These are phyloP conservation scores for Trichoderma sp. DNA, from an alignment of 2,329 filamentous ascomycete species.

Conservation along the genomic window DNA sequence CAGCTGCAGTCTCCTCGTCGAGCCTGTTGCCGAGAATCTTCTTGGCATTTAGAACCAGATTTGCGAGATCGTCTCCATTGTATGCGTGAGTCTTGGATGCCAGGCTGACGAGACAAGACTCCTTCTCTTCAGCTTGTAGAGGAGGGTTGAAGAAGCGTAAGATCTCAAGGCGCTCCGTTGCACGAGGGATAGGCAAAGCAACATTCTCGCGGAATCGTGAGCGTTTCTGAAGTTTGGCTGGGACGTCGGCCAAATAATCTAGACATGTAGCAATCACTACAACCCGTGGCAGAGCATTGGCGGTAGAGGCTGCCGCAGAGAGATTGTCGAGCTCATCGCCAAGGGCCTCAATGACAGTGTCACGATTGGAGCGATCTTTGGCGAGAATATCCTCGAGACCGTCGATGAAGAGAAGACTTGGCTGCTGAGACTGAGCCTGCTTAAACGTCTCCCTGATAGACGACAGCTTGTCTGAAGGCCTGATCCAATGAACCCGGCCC, in stretches of 20 bases:
- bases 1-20: conserved; percentile 21
- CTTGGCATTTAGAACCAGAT: conserved; percentile 48
- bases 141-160: conserved; percentile 56
- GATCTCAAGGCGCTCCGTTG: conserved; percentile 68
- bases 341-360: conserved; percentile 50
- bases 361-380: conserved; percentile 52
- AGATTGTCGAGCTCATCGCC: conserved; percentile 56
- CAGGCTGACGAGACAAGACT: conserved; percentile 56
- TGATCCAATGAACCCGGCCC: conserved; percentile 64
- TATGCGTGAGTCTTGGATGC: conserved; percentile 82
- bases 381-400: conserved; percentile 68
- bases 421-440: conserved; percentile 64
- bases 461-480: conserved; percentile 53
- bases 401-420: conserved; percentile 78
- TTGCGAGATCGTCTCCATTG: conserved; percentile 72
- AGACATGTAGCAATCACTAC: conserved; percentile 71
- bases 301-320: conserved; percentile 36
- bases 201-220: conserved; percentile 66
- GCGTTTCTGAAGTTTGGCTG: conserved; percentile 62
- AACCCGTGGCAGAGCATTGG: conserved; percentile 51
- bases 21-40: conserved; percentile 29
- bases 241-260: conserved; percentile 70
- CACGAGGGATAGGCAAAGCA: conserved; percentile 74
- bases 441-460: conserved; percentile 67
- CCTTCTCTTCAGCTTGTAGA: conserved; percentile 46